A percentile compares a stretch with the other conserved stretches of the same genome.
These are phyloP conservation scores for Suhomyces bokatorum DNA, from an alignment of 1,139 yeast species.

Conservation along the genomic window DNA sequence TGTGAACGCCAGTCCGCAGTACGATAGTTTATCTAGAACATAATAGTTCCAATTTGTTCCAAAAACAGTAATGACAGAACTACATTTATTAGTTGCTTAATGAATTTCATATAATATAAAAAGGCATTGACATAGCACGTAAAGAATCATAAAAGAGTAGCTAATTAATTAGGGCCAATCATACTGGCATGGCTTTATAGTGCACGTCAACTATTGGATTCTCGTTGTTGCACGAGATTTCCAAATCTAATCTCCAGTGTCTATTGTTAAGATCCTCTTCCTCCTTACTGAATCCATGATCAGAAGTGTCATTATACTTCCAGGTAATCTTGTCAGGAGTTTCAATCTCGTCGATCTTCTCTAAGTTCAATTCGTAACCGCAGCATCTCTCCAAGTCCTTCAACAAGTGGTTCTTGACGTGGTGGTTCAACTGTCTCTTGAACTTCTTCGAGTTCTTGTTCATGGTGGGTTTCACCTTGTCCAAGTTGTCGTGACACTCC, in stretches of 20 bases:
- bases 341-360: constrained; percentile 51
- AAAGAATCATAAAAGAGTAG: constrained; percentile 6
- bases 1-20: constrained; percentile 62
- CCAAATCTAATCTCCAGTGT: constrained; percentile 59
- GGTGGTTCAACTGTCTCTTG: constrained; percentile 74
- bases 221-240: constrained; percentile 58
- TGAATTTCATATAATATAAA: neutral
- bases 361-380: constrained; percentile 57
- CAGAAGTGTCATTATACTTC: constrained; percentile 54
- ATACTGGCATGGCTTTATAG: constrained; percentile 47
- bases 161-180: neutral
- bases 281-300: constrained; percentile 53
- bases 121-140: constrained; percentile 5
- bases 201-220: constrained; percentile 62
- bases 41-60: neutral
- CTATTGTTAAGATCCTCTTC: constrained; percentile 48
- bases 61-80: neutral
- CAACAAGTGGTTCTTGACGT: constrained; percentile 67
- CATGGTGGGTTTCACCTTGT: constrained; percentile 70
- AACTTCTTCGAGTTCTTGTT: constrained; percentile 72
- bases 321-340: constrained; percentile 44
- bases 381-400: constrained; percentile 64
- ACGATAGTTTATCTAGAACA: constrained; percentile 47
- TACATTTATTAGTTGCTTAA: neutral
- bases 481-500: constrained; percentile 68